Evolutionary conservation across 2,329 filamentous ascomycete genomes (phyloP), one percentile per base, ranked within the genome.

Genomic region (Cercospora brassicicola): DNA sequence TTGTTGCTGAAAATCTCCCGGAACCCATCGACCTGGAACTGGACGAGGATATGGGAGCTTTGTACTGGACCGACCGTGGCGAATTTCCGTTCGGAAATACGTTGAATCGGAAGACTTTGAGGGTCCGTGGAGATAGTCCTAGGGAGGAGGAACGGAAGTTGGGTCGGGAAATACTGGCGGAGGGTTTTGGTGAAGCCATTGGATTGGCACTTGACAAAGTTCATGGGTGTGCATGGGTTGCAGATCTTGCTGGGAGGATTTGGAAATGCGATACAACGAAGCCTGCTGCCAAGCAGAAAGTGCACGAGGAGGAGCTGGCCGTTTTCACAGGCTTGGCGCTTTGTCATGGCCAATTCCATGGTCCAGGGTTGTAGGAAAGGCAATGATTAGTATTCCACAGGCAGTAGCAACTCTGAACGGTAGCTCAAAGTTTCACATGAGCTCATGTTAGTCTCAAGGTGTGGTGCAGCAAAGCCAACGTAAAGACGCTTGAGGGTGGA

Each of bases 31-130:
- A 89, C 70, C 76, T 89, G 0, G 85, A 87, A 33, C 72, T 88
- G 0, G 85, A 88, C 15, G 80, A 81, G 11, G 76, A 79, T 0
- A 73, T 74, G 2, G 74, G 80, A 30, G 78, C 75, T 1, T 77
- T 89, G 28, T 89, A 86, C 75, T 89, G 87, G 87, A 88, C 87
- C 0, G 87, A 89, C 70, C 80, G 87, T 0, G 88, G 87, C 3
- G 87, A 89, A 69, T 75, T 84, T 0, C 87, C 87, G 0, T 73
- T 76, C 8, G 87, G 87, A 0, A 88, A 87, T 73, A 82, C 82
- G 10, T 69, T 89, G 66, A 86, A 88, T 73, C 75, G 79, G 5
- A 72, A 72, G 64, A 62, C 60, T 6, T 31, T 75, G 31, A 55
- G 65, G 13, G 48, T 55, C 3, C 5, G 13, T n/a, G 72, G 70